Conservation (phyloP, 768 basidiomycete species). For the Phallus indusiatus region DNA sequence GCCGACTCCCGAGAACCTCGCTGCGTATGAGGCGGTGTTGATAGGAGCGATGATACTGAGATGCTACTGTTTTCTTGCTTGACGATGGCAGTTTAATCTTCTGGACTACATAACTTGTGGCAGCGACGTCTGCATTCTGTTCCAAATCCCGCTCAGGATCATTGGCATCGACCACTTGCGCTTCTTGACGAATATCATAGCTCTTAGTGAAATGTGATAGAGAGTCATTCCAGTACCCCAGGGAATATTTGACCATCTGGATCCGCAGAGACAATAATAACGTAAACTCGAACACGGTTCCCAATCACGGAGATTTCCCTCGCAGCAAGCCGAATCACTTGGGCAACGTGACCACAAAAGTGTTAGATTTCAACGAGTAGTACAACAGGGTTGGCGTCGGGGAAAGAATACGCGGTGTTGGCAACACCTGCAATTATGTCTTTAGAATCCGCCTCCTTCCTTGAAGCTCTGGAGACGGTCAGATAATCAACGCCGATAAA, state of each 20-base stretch:
- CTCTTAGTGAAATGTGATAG: constrained; percentile 23
- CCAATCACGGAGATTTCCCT: constrained; percentile 22
- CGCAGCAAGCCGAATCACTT: constrained; percentile 31
- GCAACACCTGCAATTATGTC: constrained; percentile 18
- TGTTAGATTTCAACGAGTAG: background rate
- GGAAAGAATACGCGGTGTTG: constrained; percentile 15
- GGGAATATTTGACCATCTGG: constrained; percentile 24
- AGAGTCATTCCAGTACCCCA: constrained; percentile 18
- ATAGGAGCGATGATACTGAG: no score
- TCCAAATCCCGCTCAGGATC: constrained; percentile 14
- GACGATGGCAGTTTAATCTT: background rate
- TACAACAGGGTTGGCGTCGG: constrained; percentile 18
- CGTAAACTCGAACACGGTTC: constrained; percentile 22
- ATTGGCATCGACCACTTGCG: constrained; percentile 15
- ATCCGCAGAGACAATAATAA: constrained; percentile 28
- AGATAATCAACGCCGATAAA: constrained; percentile 31
- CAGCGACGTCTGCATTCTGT: background rate
- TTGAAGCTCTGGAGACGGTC: constrained; percentile 28
- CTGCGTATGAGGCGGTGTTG: no score
- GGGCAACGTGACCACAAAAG: constrained; percentile 16
- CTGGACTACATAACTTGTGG: background rate
- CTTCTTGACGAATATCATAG: constrained; percentile 25
- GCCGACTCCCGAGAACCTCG: no score
- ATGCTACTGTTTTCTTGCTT: no score
- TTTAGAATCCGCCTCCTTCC: constrained; percentile 26